phyloP scores from a whole-genome alignment of 257 asterid genomes.

The Fraxinus excelsior region DNA sequence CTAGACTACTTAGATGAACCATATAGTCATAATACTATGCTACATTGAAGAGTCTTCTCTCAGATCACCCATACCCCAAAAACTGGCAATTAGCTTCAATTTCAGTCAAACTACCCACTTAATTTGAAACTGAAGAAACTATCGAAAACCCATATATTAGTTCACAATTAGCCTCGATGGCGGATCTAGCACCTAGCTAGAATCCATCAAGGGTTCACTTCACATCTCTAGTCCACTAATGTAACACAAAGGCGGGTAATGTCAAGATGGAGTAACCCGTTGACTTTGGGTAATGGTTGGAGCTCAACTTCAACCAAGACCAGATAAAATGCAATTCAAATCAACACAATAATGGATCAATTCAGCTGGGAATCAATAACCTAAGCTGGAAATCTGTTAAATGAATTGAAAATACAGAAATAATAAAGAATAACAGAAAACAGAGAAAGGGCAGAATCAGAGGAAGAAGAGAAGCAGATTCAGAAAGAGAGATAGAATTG shows the following conservation, averaged over 20 bases:
- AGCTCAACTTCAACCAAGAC: too few species aligned
- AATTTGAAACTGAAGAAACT: neutral
- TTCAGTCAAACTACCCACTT: neutral
- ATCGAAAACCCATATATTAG: neutral
- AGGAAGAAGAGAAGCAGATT: too few species aligned
- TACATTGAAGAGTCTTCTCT: neutral
- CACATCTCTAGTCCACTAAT: neutral
- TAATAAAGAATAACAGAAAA: too few species aligned
- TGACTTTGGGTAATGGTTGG: too few species aligned
- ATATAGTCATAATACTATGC: neutral
- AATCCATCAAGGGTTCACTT: neutral
- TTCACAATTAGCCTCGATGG: neutral
- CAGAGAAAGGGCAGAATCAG: too few species aligned
- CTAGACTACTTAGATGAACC: neutral
- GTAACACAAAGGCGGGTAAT: neutral
- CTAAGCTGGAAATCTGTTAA: too few species aligned
- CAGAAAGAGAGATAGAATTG: too few species aligned
- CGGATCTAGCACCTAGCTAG: neutral
- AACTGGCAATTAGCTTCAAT: neutral
- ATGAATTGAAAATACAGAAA: too few species aligned
- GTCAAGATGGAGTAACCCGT: neutral
- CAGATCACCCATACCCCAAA: neutral
- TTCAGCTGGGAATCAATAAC: too few species aligned
- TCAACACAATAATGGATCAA: too few species aligned
- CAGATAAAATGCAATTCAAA: too few species aligned